Evolutionary conservation across 2,329 filamentous ascomycete genomes (phyloP), one percentile per base, ranked within the genome.

Genomic region (Ophiognomonia clavigignenti-juglandacearum): DNA sequence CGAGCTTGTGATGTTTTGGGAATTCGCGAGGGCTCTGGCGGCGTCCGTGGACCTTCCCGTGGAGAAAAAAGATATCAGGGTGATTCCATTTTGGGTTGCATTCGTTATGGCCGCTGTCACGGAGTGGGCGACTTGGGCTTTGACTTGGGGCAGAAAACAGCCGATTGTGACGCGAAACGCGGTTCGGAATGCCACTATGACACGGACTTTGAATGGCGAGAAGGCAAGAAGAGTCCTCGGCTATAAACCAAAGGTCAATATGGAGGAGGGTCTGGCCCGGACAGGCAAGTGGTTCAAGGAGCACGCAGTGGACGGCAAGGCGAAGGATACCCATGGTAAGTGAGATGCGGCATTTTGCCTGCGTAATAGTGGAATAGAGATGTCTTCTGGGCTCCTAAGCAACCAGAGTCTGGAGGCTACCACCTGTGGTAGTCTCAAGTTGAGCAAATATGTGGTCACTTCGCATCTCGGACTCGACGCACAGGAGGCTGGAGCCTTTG

Each of bases 1-100:
- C 18, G 48, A 61, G 35, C 62, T 55, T 3, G 43, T 58, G 6
- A 49, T 51, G n/a, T 65, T 66, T 54, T 66, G 62, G 64, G 59
- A 59, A 18, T 65, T 63, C 45, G 51, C 56, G n/a, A 54, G 58
- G 13, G 29, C 50, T 5, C 47, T 56, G 26, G 56, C 58, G 37
- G 56, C 53, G 23, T 50, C 43, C n/a, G 56, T 59, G 6, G 62
- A 60, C 6, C 31, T 56, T 24, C 51, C 53, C 4, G 48, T 56
- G 7, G 43, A 48, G 13, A 43, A 48, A 18, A 53, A 57, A 24
- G 52, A 59, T 6, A 51, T 62, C 24, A 48, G 20, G 22, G 39
- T 52, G 13, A 44, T 63, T 18, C 56, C 57, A 4, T 18, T 38
- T 4, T 57, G 54, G 53, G 29, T 58, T 23, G 61, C 52, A 1